Evolutionary conservation across 2,329 filamentous ascomycete genomes (phyloP).

Genomic region (Neurospora sp.): DNA sequence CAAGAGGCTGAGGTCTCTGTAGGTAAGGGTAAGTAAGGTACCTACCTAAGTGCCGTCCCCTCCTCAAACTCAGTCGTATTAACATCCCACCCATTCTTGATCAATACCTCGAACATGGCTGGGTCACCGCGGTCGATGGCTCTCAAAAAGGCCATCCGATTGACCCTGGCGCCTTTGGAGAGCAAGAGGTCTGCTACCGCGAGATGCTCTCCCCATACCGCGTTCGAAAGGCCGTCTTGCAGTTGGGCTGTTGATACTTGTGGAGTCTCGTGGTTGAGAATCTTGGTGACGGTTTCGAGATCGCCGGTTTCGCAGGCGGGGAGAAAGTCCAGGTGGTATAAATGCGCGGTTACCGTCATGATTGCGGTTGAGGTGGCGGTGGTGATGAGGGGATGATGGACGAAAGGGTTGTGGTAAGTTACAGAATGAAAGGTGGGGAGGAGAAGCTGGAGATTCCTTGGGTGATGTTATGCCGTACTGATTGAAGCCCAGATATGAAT

Average conservation of each 20-base stretch:
- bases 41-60: background rate
- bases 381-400: background rate
- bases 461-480: background rate
- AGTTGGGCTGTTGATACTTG: background rate
- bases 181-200: background rate
- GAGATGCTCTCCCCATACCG: background rate
- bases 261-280: background rate
- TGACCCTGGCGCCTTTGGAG: background rate
- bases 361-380: background rate
- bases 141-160: background rate
- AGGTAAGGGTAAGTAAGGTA: background rate
- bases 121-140: background rate
- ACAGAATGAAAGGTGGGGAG: no score
- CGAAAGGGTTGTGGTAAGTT: background rate
- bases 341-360: background rate
- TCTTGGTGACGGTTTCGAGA: background rate
- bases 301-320: background rate
- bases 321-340: background rate
- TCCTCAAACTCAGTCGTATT: background rate
- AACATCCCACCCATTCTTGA: background rate
- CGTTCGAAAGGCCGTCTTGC: background rate
- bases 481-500: no score
- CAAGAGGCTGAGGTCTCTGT: no score
- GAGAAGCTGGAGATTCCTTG: background rate
- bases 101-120: background rate